Evolutionary conservation across 164 flowering plant species (phyloP).

Genomic region (Warburgia ugandensis): DNA sequence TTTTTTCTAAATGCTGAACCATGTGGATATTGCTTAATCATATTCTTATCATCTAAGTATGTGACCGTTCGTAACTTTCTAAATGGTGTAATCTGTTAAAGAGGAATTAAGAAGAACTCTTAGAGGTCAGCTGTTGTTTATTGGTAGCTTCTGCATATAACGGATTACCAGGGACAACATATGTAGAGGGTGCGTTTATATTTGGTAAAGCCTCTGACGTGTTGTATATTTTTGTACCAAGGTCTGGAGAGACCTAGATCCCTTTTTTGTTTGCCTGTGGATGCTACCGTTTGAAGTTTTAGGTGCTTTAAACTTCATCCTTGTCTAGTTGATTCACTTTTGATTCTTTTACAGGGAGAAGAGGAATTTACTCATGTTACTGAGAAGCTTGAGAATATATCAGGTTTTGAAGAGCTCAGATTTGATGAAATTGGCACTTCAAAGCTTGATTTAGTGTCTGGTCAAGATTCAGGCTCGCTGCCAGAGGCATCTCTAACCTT

Average conservation of each 20-base stretch:
- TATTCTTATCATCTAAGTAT: no score
- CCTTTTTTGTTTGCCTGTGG: not conserved
- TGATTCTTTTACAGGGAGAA: slow-evolving; percentile 22
- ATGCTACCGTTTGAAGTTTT: not conserved
- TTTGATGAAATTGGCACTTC: slow-evolving; percentile 51
- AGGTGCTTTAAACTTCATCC: not conserved
- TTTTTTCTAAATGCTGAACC: no score
- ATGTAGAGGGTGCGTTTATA: not conserved
- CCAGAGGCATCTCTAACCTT: slow-evolving; percentile 31
- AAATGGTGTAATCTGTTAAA: no score
- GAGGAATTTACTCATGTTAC: slow-evolving; percentile 19
- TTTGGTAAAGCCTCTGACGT: not conserved
- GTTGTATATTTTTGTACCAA: no score
- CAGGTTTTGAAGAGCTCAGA: slow-evolving; percentile 44
- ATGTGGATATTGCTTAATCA: no score
- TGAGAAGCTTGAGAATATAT: slow-evolving; percentile 30
- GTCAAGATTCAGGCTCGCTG: slow-evolving; percentile 27
- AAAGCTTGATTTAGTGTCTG: slow-evolving; percentile 23
- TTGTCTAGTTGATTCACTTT: not conserved
- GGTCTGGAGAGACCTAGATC: no score
- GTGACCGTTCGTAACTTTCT: no score
- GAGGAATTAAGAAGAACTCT: no score
- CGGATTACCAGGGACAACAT: not conserved
- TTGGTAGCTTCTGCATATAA: not conserved
- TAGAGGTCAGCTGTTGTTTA: not conserved